Base-by-base conservation (phyloP, 1,139 yeast genomes). In the Geotrichum siamense region DNA sequence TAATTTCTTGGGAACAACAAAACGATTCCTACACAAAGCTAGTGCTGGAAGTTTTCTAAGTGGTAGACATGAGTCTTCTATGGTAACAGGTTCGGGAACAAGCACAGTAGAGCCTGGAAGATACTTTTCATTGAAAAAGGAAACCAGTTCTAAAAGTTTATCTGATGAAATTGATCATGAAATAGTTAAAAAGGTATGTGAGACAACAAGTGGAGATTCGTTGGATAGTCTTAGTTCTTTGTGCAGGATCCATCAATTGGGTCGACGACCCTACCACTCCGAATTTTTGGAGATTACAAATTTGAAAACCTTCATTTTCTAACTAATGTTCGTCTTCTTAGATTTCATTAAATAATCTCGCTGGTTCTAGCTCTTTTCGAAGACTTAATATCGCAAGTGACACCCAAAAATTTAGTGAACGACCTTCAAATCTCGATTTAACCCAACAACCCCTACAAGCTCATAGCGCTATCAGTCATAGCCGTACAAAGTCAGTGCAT, bases 301-400 rank as follows among this genome's bases (percentile, higher is more conserved):
- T 31, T 33, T 17, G 21, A 16, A 5, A 30, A 16, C 37, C 32
- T 28, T 15, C 32, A 12, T 8, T 6, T 28, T 28, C 15, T 8
- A 8, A n/a, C 32, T 28, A n/a, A n/a, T 6, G 6, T 8, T 8
- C 32, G n/a, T 8, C 17, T 8, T 6, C n/a, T 28, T 28, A 33
- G 37, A 22, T 33, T 21, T 33, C 37, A 13, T 33, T 33, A 33
- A 33, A 33, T 33, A 33, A n/a, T 20, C 12, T 33, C 5, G 19
- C 37, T 3, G 19, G 17, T 13, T 33, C 37, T 33, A 25, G 5
- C 26, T 23, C 26, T 8, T 10, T 23, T 23, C 26, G 26, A 10
- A 8, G 9, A 23, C 6, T 23, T 10, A 23, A 10, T 10, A 6
- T 23, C 9, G 10, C 9, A 23, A 23, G 10, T 6, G 10, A 10